These are phyloP conservation scores for Amoebophrya sp. DNA, from an alignment of 169 alveolate genomes.

Conservation along the genomic window DNA sequence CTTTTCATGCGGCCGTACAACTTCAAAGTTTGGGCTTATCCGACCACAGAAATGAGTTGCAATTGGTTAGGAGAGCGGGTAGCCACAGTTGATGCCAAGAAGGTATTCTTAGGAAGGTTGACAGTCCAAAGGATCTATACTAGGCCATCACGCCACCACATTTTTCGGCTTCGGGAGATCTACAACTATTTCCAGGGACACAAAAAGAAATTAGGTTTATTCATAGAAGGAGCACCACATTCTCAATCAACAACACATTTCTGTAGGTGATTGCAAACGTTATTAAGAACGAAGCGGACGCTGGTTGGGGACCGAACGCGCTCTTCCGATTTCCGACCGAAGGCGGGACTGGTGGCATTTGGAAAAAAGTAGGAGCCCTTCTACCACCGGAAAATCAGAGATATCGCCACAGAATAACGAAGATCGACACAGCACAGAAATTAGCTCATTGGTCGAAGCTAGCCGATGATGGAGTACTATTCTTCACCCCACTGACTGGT, in stretches of 20 bases:
- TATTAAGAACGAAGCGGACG: slow-evolving; percentile 1
- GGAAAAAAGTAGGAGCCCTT: slow-evolving; percentile 28
- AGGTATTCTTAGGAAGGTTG: too few relatives aligned
- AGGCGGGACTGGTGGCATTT: slow-evolving; percentile 36
- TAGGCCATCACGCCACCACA: too few relatives aligned
- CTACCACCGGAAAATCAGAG: neutral
- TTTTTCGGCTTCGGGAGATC: too few relatives aligned
- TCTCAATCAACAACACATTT: too few relatives aligned
- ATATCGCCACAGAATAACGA: neutral
- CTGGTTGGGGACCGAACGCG: slow-evolving; percentile 42
- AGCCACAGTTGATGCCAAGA: slow-evolving; percentile 22
- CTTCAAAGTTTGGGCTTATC: slow-evolving; percentile 34
- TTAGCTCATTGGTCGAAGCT: neutral
- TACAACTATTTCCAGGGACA: too few relatives aligned
- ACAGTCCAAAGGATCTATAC: too few relatives aligned
- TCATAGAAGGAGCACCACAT: too few relatives aligned
- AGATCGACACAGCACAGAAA: neutral
- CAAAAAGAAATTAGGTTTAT: too few relatives aligned
- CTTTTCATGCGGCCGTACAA: slow-evolving; percentile 36
- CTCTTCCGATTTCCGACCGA: neutral
- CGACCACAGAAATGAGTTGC: neutral
- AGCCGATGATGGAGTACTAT: neutral
- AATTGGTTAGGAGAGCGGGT: slow-evolving; percentile 31
- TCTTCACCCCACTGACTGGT: too few relatives aligned
- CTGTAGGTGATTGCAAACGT: slow-evolving; percentile 29